Evolutionary conservation across 345 rosid genomes (phyloP), one percentile per base, ranked within the genome.

Genomic region (Mallotus nudiflorus): DNA sequence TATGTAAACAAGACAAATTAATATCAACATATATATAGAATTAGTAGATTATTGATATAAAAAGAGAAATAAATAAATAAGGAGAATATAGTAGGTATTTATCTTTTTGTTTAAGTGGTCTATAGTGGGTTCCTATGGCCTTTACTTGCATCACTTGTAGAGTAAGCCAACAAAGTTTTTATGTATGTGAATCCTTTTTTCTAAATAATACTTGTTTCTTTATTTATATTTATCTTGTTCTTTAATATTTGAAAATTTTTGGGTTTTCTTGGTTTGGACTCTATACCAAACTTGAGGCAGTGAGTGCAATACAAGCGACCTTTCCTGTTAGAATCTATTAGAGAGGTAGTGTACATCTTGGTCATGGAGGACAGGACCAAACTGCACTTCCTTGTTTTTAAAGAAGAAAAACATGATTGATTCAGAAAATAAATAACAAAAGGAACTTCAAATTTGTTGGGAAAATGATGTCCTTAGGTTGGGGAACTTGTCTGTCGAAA

Each of bases 221-320:
- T 48, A 3, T 65, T 29, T 11, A 39, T 48, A 3, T 65, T 29
- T 11, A 39, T 18, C 13, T 5, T 42, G 44, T 19, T n/a, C 31
- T 51, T 4, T n/a, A 56, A 56, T 13, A 27, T 59, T 6, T 29
- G 18, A 9, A 8, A 14, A 14, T 42, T 18, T 37, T 19, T 27
- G 42, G 27, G 33, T 18, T 55, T 55, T 16, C 71, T 67, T 56
- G 39, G 25, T 44, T 68, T 57, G 55, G 62, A 57, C 72, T 68
- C 72, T 44, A 56, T 46, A 68, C 52, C 65, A 33, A 56, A 68
- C 64, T 28, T 12, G 55, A 56, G 46, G 10, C 2, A 28, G 54
- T 5, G 64, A 68, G 72, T 68, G 52, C 45, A 68, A 55, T 48
- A 28, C 40, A 68, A 68, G 72, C 64, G 40, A 68, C 45, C 11